Evolutionary conservation across 1,284 basidiomycete species (phyloP).

Genomic region (Irpex rosettiformis): DNA sequence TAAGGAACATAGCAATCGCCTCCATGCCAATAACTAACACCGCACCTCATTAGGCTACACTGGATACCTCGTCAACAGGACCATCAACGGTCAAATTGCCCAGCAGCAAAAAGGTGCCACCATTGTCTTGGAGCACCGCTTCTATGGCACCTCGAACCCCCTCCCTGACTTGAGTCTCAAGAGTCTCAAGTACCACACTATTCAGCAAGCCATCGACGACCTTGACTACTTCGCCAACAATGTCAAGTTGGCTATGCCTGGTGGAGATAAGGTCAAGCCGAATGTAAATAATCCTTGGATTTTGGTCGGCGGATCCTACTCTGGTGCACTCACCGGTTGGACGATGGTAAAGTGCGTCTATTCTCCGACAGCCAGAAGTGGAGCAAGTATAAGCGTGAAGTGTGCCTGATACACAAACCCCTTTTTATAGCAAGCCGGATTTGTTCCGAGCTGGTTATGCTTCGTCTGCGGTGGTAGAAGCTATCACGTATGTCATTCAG

Average conservation of each 20-base stretch:
- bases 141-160: constrained; percentile 54
- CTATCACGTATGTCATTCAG: constrained; percentile 44
- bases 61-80: constrained; percentile 60
- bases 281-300: constrained; percentile 59
- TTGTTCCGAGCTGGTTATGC: constrained; percentile 68
- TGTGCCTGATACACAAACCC: not conserved
- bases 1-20: constrained; percentile 9
- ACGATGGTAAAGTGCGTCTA: constrained; percentile 63
- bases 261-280: constrained; percentile 54
- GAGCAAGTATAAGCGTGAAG: not conserved
- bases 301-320: constrained; percentile 68
- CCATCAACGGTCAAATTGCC: constrained; percentile 62
- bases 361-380: not conserved
- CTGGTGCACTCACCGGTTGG: constrained; percentile 67
- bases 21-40: not conserved
- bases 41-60: constrained; percentile 37
- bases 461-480: constrained; percentile 70
- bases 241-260: constrained; percentile 62
- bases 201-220: constrained; percentile 72
- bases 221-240: constrained; percentile 67
- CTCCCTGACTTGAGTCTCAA: constrained; percentile 56
- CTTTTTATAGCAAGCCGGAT: constrained; percentile 49
- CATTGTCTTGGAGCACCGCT: constrained; percentile 58
- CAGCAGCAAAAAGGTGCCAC: constrained; percentile 62
- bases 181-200: constrained; percentile 56